A percentile compares a stretch with the other conserved stretches of the same genome.
Evolutionary conservation across 2,329 filamentous ascomycete genomes (phyloP).

Genomic region (Penicillium oxalicum): DNA sequence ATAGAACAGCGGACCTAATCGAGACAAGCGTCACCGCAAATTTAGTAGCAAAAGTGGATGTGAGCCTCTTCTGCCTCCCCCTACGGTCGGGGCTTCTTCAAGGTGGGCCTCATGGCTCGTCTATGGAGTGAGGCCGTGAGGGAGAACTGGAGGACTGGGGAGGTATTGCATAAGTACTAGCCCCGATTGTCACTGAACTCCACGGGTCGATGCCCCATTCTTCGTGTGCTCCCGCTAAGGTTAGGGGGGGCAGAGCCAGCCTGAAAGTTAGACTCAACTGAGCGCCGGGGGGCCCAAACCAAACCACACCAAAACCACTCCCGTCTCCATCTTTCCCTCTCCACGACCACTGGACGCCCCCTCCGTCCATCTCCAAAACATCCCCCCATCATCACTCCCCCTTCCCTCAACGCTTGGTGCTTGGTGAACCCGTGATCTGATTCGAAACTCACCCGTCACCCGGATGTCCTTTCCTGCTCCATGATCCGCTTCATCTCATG

Average conservation of each 20-base stretch:
- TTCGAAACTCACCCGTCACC: slow-evolving; percentile 3
- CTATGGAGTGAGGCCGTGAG: too few species aligned
- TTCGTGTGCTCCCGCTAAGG: neutral
- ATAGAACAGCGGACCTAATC: too few species aligned
- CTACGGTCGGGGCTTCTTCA: too few species aligned
- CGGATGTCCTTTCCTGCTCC: slow-evolving; percentile 6
- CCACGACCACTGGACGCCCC: slow-evolving; percentile 15
- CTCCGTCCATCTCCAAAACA: slow-evolving; percentile 13
- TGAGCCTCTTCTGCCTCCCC: too few species aligned
- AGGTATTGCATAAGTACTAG: too few species aligned
- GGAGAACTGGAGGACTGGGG: too few species aligned
- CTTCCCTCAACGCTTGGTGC: neutral
- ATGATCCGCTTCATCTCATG: neutral
- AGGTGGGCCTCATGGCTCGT: too few species aligned
- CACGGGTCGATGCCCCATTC: neutral
- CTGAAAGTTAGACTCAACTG: neutral
- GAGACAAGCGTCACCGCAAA: too few species aligned
- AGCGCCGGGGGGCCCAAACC: slow-evolving; percentile 21
- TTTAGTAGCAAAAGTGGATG: neutral
- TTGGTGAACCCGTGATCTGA: slow-evolving; percentile 27
- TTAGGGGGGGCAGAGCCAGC: neutral
- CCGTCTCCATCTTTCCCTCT: slow-evolving; percentile 21
- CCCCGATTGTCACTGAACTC: slow-evolving; percentile 2
- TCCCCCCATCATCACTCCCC: neutral
- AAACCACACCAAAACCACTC: slow-evolving; percentile 6